Conservation (phyloP, 257 asterid genomes). For the Nicotiana paniculata region DNA sequence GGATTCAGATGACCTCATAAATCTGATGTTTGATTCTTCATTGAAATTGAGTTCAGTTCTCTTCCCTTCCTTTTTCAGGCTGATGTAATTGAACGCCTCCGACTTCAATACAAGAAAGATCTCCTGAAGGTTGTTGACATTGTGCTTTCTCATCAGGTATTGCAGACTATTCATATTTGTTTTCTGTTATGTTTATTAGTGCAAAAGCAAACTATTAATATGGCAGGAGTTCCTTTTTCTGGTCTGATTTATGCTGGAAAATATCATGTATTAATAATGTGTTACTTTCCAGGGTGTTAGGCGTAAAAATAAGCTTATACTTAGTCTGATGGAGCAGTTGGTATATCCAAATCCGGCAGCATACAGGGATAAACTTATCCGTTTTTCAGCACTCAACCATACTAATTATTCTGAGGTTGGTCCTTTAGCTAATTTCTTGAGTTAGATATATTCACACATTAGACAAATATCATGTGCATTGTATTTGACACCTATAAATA, state of each 20-base stretch:
- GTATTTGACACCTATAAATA: not conserved
- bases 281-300: constrained; percentile 58
- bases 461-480: not conserved
- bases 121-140: constrained; percentile 87
- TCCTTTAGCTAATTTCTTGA: not conserved
- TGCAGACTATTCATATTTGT: not conserved
- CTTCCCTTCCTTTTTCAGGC: constrained; percentile 50
- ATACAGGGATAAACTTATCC: constrained; percentile 79
- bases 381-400: constrained; percentile 86
- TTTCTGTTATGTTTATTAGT: not conserved
- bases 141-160: constrained; percentile 98
- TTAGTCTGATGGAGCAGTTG: constrained; percentile 90
- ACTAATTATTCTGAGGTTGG: constrained; percentile 90
- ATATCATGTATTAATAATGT: constrained; percentile 4
- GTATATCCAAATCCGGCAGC: constrained; percentile 99
- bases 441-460: not conserved
- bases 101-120: constrained; percentile 90
- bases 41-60: constrained; percentile 8
- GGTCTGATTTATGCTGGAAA: not conserved
- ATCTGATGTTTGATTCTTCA: not conserved
- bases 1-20: not conserved
- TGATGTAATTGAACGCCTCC: constrained; percentile 91
- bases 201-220: constrained; percentile 9
- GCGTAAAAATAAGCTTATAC: constrained; percentile 81
- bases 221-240: constrained; percentile 2